These are phyloP conservation scores for Candida andamanensis DNA, from an alignment of 805 yeast species.

Conservation along the genomic window DNA sequence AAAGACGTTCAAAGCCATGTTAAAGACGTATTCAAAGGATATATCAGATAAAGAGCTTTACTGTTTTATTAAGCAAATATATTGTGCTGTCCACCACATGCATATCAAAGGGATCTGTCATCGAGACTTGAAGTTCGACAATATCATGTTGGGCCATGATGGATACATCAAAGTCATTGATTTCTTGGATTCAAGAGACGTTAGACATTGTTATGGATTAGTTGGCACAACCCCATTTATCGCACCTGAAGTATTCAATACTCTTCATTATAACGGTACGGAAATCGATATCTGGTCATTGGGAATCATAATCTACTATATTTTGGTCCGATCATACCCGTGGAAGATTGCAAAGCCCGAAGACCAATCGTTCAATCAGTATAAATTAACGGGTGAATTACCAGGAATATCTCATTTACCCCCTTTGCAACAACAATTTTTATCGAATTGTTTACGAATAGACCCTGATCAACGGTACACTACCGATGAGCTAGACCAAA, in stretches of 20 bases:
- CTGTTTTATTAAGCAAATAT: conserved; percentile 39
- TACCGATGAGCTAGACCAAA: neutral
- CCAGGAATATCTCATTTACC: neutral
- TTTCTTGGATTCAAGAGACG: conserved; percentile 25
- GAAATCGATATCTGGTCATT: conserved; percentile 47
- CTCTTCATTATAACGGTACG: conserved; percentile 35
- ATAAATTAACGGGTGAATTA: neutral
- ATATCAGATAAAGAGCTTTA: conserved; percentile 12
- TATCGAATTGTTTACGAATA: neutral
- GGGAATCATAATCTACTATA: conserved; percentile 37
- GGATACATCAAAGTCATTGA: conserved; percentile 43
- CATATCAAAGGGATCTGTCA: conserved; percentile 39
- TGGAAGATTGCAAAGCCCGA: conserved; percentile 40
- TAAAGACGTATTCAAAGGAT: conserved; percentile 6
- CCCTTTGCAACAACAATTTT: neutral
- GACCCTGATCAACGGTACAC: conserved; percentile 5
- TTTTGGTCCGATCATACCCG: conserved; percentile 31
- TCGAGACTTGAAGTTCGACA: conserved; percentile 48
- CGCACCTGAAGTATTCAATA: conserved; percentile 44
- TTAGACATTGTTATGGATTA: conserved; percentile 30
- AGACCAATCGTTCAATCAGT: neutral
- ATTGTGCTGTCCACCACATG: conserved; percentile 32
- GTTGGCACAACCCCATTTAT: conserved; percentile 43
- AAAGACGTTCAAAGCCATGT: conserved; percentile 12
- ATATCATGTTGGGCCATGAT: conserved; percentile 30